A percentile compares a stretch with the other conserved stretches of the same genome.
Evolutionary conservation across 129 eudicot species (phyloP).

Genomic region (Oenanthe sinensis): DNA sequence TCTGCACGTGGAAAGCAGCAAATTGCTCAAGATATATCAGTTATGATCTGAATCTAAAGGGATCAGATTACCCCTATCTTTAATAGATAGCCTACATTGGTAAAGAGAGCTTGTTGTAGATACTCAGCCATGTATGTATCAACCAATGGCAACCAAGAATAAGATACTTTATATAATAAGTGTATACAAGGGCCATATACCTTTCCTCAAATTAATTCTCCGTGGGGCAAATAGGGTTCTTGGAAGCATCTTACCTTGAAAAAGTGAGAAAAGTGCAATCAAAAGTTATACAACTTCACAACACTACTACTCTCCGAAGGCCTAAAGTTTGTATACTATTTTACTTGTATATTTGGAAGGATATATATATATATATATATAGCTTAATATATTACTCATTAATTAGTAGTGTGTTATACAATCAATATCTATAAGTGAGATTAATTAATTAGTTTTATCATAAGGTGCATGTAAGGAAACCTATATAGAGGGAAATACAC

Average conservation of each 20-base stretch:
- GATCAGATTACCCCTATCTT: constrained; percentile 1
- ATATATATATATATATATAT: no score
- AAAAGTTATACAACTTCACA: neutral
- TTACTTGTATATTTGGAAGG: neutral
- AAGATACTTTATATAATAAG: constrained; percentile 9
- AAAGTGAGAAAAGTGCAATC: neutral
- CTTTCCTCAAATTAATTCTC: neutral
- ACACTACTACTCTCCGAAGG: neutral
- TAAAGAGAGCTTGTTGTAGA: neutral
- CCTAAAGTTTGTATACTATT: neutral
- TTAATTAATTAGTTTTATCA: no score
- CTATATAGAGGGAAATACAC: no score
- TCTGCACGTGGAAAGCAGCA: neutral
- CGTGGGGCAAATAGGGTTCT: constrained; percentile 8
- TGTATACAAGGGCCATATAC: constrained; percentile 4
- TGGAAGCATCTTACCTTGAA: neutral
- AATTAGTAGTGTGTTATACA: no score
- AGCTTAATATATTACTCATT: no score
- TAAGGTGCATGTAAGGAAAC: no score
- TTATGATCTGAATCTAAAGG: neutral
- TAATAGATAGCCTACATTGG: neutral
- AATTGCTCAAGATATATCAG: neutral
- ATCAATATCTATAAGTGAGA: no score
- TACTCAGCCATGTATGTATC: neutral
- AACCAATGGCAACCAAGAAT: constrained; percentile 17